A percentile compares a stretch with the other conserved stretches of the same genome.
Conservation (phyloP, 208 protist genomes). For the Leishmania amazonensis region DNA sequence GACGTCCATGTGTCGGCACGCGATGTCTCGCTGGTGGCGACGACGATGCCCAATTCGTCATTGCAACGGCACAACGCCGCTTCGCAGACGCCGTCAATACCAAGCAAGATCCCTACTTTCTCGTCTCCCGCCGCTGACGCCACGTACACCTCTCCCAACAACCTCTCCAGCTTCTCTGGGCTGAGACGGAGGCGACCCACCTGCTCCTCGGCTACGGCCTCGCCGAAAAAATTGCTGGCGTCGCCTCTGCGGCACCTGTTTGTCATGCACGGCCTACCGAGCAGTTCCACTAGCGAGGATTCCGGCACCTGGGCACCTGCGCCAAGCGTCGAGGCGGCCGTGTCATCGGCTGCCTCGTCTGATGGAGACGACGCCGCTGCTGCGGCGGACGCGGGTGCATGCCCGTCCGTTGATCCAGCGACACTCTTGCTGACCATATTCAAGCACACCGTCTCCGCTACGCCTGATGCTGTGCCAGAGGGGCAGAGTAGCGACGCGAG, state of each 20-base stretch:
- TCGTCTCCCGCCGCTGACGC: neutral
- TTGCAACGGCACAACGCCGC: neutral
- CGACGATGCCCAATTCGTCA: neutral
- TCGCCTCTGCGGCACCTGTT: conserved; percentile 20
- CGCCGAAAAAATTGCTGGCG: neutral
- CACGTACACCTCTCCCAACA: neutral
- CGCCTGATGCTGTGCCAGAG: neutral
- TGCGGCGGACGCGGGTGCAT: neutral
- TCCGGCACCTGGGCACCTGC: conserved; percentile 11
- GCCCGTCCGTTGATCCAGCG: neutral
- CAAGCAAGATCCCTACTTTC: neutral
- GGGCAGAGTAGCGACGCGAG: neutral
- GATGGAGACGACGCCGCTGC: neutral
- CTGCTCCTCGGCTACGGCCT: conserved; percentile 6
- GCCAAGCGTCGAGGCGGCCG: neutral
- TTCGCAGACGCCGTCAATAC: neutral
- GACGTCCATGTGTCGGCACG: neutral
- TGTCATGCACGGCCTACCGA: conserved; percentile 6
- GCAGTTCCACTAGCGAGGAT: conserved; percentile 16
- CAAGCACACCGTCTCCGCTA: neutral
- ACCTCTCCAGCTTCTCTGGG: neutral
- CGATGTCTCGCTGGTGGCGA: neutral
- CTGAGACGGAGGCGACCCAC: conserved; percentile 6
- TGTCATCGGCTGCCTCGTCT: neutral
- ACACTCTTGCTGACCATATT: neutral